Evolutionary conservation across 495 filamentous ascomycete species (phyloP).

Genomic region (Durotheca rogersii): DNA sequence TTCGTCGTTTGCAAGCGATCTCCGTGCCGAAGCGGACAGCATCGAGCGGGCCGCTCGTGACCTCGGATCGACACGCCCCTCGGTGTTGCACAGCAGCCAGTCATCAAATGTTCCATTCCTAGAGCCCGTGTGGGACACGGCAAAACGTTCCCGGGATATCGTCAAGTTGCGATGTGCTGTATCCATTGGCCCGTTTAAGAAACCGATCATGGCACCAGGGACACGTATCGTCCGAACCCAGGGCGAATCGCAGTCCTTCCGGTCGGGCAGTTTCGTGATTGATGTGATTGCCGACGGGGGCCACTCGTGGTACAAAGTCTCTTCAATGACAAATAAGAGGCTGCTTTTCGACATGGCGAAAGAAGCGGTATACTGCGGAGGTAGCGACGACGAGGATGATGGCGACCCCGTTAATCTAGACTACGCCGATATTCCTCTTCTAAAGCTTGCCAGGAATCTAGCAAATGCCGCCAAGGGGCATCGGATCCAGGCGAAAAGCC

Average conservation of each 20-base stretch:
- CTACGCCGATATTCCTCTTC: conserved; percentile 28
- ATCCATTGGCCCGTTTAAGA: conserved; percentile 29
- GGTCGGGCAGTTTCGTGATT: conserved; percentile 28
- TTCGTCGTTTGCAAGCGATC: conserved; percentile 25
- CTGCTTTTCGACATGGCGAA: conserved; percentile 35
- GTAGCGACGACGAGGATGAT: conserved; percentile 27
- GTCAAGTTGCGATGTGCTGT: conserved; percentile 33
- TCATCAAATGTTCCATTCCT: conserved; percentile 33
- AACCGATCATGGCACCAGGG: conserved; percentile 31
- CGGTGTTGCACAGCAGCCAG: conserved; percentile 21
- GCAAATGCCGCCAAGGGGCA: conserved; percentile 30
- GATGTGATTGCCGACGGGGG: conserved; percentile 35
- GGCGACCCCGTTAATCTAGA: not conserved
- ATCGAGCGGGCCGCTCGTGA: conserved; percentile 13
- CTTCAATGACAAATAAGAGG: conserved; percentile 34
- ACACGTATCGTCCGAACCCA: conserved; percentile 34
- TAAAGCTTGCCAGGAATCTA: conserved; percentile 30
- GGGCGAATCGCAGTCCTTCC: conserved; percentile 29
- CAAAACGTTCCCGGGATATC: conserved; percentile 30
- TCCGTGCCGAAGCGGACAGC: conserved; percentile 26
- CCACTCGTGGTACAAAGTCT: conserved; percentile 35
- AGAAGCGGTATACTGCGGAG: conserved; percentile 33
- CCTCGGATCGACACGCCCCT: conserved; percentile 16
- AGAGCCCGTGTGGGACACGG: conserved; percentile 32
- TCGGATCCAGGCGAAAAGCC: conserved; percentile 29